A percentile compares a stretch with the other conserved stretches of the same genome.
Conservation (phyloP, 805 yeast species). For the Wickerhamiella qilinensis region DNA sequence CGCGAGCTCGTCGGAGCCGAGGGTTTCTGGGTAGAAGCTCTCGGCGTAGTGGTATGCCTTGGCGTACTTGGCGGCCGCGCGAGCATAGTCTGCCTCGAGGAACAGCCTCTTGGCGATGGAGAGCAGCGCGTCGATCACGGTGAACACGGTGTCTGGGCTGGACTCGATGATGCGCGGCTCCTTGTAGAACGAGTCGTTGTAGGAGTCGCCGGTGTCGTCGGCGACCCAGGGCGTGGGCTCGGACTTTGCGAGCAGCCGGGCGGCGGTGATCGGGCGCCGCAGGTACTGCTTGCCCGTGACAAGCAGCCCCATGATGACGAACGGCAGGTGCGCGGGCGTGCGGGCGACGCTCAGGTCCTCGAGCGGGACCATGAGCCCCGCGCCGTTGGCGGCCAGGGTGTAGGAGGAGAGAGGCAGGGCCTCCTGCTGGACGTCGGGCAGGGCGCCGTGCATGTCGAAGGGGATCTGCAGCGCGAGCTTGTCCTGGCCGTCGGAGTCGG, state of each 20-base stretch:
- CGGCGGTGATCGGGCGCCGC: not conserved
- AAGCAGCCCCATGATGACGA: constrained; percentile 9
- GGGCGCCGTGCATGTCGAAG: not conserved
- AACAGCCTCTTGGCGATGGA: constrained; percentile 62
- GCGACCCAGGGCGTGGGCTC: constrained; percentile 12
- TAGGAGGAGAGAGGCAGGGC: constrained; percentile 3
- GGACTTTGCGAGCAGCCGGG: constrained; percentile 8
- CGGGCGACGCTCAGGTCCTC: not conserved
- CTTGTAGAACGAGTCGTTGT: constrained; percentile 11
- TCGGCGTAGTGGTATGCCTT: constrained; percentile 57
- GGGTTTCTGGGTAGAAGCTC: constrained; percentile 58
- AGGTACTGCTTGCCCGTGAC: constrained; percentile 13
- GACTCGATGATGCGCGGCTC: constrained; percentile 16
- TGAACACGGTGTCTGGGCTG: constrained; percentile 11
- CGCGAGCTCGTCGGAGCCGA: constrained; percentile 9
- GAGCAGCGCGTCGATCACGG: constrained; percentile 8
- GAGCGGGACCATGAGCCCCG: constrained; percentile 1
- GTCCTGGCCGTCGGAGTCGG: not conserved
- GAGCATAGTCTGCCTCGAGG: constrained; percentile 40
- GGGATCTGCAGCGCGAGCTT: not conserved
- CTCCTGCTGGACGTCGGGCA: not conserved
- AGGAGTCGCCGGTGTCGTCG: constrained; percentile 14
- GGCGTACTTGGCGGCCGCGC: constrained; percentile 49
- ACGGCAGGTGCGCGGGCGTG: not conserved
- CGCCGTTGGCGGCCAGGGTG: constrained; percentile 3